Percentiles rank a stretch among this genome's conserved stretches.
These are phyloP conservation scores for Rosa multiflora DNA, from an alignment of 306 rosid genomes.

Conservation along the genomic window DNA sequence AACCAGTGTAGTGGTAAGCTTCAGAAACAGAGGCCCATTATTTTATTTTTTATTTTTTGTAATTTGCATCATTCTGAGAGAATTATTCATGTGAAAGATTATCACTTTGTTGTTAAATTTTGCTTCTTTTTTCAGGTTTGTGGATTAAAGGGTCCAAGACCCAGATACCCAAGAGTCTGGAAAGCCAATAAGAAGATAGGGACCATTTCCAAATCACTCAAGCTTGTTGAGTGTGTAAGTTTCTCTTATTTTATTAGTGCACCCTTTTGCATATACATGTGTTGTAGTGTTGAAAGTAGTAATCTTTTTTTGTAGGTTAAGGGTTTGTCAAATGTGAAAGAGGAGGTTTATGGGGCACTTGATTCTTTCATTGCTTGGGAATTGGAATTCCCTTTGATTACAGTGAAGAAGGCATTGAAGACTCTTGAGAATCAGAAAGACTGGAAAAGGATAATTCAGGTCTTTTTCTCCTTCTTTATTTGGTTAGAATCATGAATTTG, in stretches of 20 bases:
- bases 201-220: conserved; percentile 77
- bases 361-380: conserved; percentile 99
- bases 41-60: neutral
- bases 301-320: conserved; percentile 50
- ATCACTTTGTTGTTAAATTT: neutral
- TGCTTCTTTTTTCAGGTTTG: conserved; percentile 54
- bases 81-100: neutral
- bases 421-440: conserved; percentile 75
- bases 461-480: conserved; percentile 13
- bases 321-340: conserved; percentile 86
- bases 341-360: conserved; percentile 97
- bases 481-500: neutral
- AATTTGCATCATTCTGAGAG: neutral
- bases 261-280: neutral
- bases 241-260: neutral
- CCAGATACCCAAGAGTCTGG: conserved; percentile 92
- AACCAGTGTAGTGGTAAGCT: conserved; percentile 63
- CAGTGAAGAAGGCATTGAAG: conserved; percentile 80
- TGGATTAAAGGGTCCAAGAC: conserved; percentile 90
- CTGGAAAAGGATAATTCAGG: conserved; percentile 95
- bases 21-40: neutral
- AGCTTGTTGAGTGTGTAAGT: conserved; percentile 79
- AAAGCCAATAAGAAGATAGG: conserved; percentile 73
- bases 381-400: conserved; percentile 82
- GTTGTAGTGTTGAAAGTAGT: neutral